phyloP scores from a whole-genome alignment of 768 basidiomycete species.

The Lyophyllum atratum region DNA sequence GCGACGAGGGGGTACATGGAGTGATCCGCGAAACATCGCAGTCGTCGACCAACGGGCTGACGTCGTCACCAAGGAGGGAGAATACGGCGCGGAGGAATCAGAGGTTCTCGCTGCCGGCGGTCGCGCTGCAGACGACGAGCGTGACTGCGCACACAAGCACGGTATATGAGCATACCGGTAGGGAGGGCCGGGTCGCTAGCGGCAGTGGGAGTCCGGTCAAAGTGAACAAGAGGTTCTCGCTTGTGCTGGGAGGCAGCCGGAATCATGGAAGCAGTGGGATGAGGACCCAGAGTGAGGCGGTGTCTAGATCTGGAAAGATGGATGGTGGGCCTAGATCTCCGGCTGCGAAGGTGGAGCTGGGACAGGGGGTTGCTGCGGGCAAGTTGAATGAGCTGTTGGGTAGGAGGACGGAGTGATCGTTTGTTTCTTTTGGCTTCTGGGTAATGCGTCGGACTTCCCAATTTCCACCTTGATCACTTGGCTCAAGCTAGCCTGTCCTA shows the following conservation, averaged over 20 bases:
- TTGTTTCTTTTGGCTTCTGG: not conserved
- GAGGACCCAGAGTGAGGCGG: slow-evolving; percentile 26
- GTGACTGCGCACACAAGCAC: slow-evolving; percentile 60
- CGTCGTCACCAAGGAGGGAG: slow-evolving; percentile 43
- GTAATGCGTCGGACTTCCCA: not conserved
- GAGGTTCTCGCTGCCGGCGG: slow-evolving; percentile 76
- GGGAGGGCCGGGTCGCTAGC: slow-evolving; percentile 19
- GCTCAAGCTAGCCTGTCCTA: no score
- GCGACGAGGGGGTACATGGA: not conserved
- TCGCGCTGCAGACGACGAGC: slow-evolving; percentile 71
- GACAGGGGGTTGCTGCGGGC: slow-evolving; percentile 51
- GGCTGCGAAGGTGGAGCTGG: slow-evolving; percentile 27
- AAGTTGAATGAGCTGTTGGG: slow-evolving; percentile 58
- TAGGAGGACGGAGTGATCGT: slow-evolving; percentile 26
- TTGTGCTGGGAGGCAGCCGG: slow-evolving; percentile 48
- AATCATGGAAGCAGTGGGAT: slow-evolving; percentile 8
- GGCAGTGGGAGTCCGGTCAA: slow-evolving; percentile 31
- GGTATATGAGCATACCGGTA: slow-evolving; percentile 10
- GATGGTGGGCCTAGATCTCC: slow-evolving; percentile 2
- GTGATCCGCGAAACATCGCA: not conserved
- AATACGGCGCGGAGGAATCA: slow-evolving; percentile 62
- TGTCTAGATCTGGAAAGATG: slow-evolving; percentile 28
- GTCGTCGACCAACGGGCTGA: slow-evolving; percentile 10
- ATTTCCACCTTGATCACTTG: not conserved
- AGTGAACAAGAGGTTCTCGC: slow-evolving; percentile 47